Conservation (phyloP, 176 grass and related monocot genomes). For the Metroxylon sagu region DNA sequence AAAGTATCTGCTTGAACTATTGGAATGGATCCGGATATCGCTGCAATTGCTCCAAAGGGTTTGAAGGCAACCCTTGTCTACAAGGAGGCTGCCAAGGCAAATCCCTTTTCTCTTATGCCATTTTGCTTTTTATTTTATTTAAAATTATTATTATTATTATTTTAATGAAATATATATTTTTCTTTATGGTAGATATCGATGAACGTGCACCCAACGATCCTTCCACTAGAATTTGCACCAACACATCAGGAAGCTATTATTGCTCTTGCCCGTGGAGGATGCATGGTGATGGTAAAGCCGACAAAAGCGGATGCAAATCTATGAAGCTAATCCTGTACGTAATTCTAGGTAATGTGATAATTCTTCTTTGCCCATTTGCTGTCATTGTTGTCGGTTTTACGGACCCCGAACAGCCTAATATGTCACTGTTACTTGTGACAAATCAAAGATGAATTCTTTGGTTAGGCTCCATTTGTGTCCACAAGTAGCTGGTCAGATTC, state of each 20-base stretch:
- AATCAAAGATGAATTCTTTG: too few species aligned
- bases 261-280: constrained; percentile 6
- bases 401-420: too few species aligned
- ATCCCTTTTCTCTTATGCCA: too few species aligned
- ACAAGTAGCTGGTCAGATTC: too few species aligned
- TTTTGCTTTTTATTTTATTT: background rate
- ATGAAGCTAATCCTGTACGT: background rate
- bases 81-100: background rate
- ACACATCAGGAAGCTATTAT: background rate
- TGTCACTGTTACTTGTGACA: too few species aligned
- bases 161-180: too few species aligned
- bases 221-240: background rate
- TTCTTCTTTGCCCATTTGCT: too few species aligned
- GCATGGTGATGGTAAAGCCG: background rate
- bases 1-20: background rate
- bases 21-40: background rate
- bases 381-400: too few species aligned
- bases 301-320: constrained; percentile 4
- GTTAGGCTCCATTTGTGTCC: too few species aligned
- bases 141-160: too few species aligned
- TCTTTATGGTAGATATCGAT: constrained; percentile 2
- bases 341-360: background rate
- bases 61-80: background rate
- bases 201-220: background rate
- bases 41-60: background rate